Evolutionary conservation across 306 rosid species (phyloP), one percentile per base, ranked within the genome.

Genomic region (Prunus mongolica): DNA sequence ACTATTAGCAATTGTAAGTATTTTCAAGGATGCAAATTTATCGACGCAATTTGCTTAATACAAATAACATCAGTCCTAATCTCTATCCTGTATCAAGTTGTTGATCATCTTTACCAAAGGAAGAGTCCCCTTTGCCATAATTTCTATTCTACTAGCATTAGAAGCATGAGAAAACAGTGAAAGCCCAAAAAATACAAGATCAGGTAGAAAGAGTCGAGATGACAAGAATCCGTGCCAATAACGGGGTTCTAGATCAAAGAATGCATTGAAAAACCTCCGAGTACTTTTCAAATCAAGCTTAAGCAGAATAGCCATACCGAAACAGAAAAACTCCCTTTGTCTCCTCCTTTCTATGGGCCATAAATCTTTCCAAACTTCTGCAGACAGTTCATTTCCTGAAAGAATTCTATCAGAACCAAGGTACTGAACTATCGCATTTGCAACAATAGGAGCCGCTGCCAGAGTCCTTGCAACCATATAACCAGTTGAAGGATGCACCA

Each of bases 401-500:
- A 85, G 85, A 19, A 80, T 66, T 78, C 84, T 67, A 62, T 69
- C 92, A 38, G 97, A 90, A 80, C 91, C 87, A 54, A 95, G 92
- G 82, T 54, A 83, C 76, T 61, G 89, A 72, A 95, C 99, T 58
- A 95, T 92, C 51, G 98, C 32, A 74, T 85, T 89, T 4, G 99
- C 97, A 71, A 95, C 91, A 65, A 92, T 84, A 55, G 99, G 96
- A 76, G 99, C 99, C 6, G 96, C 97, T 25, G 98, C 98, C 60
- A 95, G 84, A 71, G 99, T 95, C 85, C 97, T 89, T 4, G 99
- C 96, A n/a, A 95, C 97, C 98, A 95, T 95, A 69, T 95, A 95
- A 61, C 99, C 99, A 0, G 99, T 95, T 22, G 98, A 95, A 70
- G 99, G 99, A 80, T 95, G 99, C 73, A 96, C 98, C 99, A 96